Percentiles rank a stretch among this genome's conserved stretches.
Evolutionary conservation across 805 yeast species (phyloP).

Genomic region (Zygosaccharomyces lentus): DNA sequence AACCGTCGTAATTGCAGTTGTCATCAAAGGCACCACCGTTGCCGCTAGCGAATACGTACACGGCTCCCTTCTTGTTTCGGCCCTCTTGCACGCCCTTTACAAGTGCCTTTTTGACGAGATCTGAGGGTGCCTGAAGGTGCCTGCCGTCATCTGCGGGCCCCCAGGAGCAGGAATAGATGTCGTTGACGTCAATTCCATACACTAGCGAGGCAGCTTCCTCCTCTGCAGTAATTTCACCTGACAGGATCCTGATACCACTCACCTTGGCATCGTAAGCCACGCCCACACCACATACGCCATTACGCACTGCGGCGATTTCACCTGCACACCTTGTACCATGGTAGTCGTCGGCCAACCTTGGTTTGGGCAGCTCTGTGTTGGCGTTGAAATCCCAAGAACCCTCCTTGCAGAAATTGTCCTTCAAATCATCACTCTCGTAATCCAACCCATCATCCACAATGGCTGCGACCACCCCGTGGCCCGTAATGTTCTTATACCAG

Average conservation of each 20-base stretch:
- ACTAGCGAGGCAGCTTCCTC: slow-evolving; percentile 90
- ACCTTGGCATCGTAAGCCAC: slow-evolving; percentile 87
- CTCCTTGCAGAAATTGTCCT: slow-evolving; percentile 58
- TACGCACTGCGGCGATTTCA: slow-evolving; percentile 87
- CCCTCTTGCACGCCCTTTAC: slow-evolving; percentile 83
- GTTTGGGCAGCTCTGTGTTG: slow-evolving; percentile 69
- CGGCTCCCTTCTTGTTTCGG: slow-evolving; percentile 71
- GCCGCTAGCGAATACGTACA: slow-evolving; percentile 94
- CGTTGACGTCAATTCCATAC: slow-evolving; percentile 76
- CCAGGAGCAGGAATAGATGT: slow-evolving; percentile 97
- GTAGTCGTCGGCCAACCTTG: slow-evolving; percentile 73
- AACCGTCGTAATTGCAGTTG: slow-evolving; percentile 95
- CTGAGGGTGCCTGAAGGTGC: slow-evolving; percentile 80
- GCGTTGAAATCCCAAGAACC: slow-evolving; percentile 96
- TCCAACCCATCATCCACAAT: slow-evolving; percentile 94
- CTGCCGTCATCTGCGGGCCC: slow-evolving; percentile 94
- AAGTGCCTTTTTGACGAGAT: slow-evolving; percentile 73
- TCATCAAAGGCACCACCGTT: slow-evolving; percentile 84
- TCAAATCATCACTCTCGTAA: slow-evolving; percentile 68
- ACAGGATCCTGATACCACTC: slow-evolving; percentile 83
- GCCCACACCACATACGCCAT: slow-evolving; percentile 91
- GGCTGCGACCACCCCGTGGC: slow-evolving; percentile 78
- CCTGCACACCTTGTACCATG: slow-evolving; percentile 99
- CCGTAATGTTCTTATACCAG: slow-evolving; percentile 80
- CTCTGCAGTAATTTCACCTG: slow-evolving; percentile 73